Percentiles rank a stretch among this genome's conserved stretches.
Conservation (phyloP, 2,329 filamentous ascomycete genomes). For the Seiridium cupressi region DNA sequence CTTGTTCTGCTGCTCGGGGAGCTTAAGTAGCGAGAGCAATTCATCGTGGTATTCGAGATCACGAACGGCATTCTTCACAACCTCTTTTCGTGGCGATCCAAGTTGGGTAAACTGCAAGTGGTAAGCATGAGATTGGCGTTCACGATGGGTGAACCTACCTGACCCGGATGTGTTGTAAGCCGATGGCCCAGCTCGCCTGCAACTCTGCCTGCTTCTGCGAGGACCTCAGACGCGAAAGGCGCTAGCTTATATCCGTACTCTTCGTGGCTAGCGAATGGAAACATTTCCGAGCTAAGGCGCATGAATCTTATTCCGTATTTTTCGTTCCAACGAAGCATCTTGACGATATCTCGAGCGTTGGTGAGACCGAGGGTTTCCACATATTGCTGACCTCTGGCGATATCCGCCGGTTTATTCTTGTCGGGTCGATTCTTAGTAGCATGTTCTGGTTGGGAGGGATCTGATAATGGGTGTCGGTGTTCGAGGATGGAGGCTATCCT, state of each 20-base stretch:
- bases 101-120: constrained; percentile 74
- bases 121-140: background rate
- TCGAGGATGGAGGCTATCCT: constrained; percentile 88
- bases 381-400: constrained; percentile 66
- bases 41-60: constrained; percentile 90
- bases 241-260: constrained; percentile 84
- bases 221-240: constrained; percentile 75
- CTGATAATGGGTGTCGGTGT: constrained; percentile 76
- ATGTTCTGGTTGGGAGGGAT: constrained; percentile 76
- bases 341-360: constrained; percentile 79
- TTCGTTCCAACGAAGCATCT: constrained; percentile 90
- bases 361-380: constrained; percentile 76
- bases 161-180: constrained; percentile 86
- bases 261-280: constrained; percentile 88
- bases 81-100: constrained; percentile 75
- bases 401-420: constrained; percentile 64
- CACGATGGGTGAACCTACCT: constrained; percentile 34
- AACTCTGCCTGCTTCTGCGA: constrained; percentile 75
- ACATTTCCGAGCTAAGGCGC: constrained; percentile 93
- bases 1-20: constrained; percentile 74
- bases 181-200: constrained; percentile 78
- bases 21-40: constrained; percentile 71
- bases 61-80: constrained; percentile 73
- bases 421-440: constrained; percentile 84
- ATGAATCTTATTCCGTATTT: constrained; percentile 90